Percentiles rank a stretch among this genome's conserved stretches.
Conservation (phyloP, 306 rosid genomes). For the Rubus idaeus region DNA sequence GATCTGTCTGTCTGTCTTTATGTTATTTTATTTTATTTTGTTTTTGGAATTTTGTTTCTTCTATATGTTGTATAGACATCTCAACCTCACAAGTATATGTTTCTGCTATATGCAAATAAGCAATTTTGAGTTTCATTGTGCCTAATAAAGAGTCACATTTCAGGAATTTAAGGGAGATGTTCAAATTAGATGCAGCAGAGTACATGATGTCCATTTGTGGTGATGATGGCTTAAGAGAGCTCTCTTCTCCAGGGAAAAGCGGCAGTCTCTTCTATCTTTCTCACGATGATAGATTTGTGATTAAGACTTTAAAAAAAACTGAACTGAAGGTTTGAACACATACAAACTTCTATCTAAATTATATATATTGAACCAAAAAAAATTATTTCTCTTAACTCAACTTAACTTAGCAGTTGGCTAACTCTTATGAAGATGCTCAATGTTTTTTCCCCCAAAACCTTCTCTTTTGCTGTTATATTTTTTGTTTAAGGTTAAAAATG, state of each 20-base stretch:
- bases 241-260: conserved; percentile 93
- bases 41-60: not conserved
- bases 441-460: not conserved
- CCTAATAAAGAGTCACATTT: conserved; percentile 25
- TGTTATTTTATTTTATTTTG: not conserved
- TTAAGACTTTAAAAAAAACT: conserved; percentile 73
- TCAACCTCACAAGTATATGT: not conserved
- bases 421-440: not conserved
- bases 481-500: not conserved
- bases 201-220: conserved; percentile 99
- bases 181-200: conserved; percentile 95
- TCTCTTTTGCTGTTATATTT: not conserved
- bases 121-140: not conserved
- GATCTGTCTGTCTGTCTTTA: too few relatives aligned
- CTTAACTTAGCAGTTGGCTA: not conserved
- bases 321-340: conserved; percentile 81
- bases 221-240: conserved; percentile 81
- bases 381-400: not conserved
- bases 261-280: conserved; percentile 98
- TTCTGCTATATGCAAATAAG: not conserved
- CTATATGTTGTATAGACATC: not conserved
- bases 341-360: conserved; percentile 2
- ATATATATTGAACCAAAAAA: not conserved
- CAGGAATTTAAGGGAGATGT: conserved; percentile 99
- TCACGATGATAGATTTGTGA: conserved; percentile 92